Conservation (phyloP, 352 stramenopile genomes). For the Saprolegnia diclina region DNA sequence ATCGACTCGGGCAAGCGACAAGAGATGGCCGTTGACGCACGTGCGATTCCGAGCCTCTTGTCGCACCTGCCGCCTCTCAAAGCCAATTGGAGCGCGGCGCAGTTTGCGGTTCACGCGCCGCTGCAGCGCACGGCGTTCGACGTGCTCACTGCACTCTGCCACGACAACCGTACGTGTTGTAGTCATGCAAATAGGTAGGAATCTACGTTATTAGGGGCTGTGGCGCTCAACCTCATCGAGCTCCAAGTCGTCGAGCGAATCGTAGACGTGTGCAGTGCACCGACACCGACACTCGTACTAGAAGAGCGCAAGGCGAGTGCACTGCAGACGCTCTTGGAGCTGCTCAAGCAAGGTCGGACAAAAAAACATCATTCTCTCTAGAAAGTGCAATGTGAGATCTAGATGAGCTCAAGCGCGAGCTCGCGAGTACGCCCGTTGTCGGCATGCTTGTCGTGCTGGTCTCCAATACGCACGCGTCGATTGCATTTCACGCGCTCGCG, state of each 20-base stretch:
- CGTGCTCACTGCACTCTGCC: slow-evolving; percentile 14
- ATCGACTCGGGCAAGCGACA: slow-evolving; percentile 18
- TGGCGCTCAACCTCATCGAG: not conserved
- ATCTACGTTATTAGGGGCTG: not conserved
- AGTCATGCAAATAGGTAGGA: not conserved
- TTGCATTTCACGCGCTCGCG: slow-evolving; percentile 18
- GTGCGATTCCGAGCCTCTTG: slow-evolving; percentile 6
- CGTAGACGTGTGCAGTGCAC: slow-evolving; percentile 14
- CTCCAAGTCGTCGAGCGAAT: slow-evolving; percentile 7
- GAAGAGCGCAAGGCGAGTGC: slow-evolving; percentile 23
- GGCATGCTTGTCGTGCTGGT: slow-evolving; percentile 12
- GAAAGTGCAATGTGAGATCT: not conserved
- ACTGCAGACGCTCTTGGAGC: slow-evolving; percentile 11
- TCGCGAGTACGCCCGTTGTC: not conserved
- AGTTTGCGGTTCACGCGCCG: not conserved
- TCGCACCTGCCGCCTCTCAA: not conserved
- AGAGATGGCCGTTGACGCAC: slow-evolving; percentile 13
- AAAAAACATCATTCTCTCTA: not conserved
- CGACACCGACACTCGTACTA: slow-evolving; percentile 1
- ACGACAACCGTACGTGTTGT: slow-evolving; percentile 11
- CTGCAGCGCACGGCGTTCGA: slow-evolving; percentile 20
- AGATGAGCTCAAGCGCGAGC: slow-evolving; percentile 14
- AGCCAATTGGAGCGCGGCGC: not conserved
- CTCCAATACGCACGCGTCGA: not conserved
- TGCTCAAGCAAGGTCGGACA: slow-evolving; percentile 18